Evolutionary conservation across 2,329 filamentous ascomycete genomes (phyloP).

Genomic region (Penicillium sp.): DNA sequence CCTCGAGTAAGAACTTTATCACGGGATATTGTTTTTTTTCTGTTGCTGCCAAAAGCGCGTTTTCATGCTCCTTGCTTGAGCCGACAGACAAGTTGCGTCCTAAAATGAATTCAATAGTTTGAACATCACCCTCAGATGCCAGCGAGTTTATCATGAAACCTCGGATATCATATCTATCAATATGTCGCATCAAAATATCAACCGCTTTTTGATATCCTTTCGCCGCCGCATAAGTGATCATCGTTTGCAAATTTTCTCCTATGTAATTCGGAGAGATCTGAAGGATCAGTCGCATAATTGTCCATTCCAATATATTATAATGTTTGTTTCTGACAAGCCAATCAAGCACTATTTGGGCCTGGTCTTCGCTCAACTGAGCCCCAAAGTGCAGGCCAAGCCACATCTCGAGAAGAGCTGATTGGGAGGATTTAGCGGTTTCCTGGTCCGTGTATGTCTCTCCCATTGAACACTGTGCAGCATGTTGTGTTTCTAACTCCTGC

Average conservation of each 20-base stretch:
- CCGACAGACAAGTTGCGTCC: not conserved
- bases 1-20: not conserved
- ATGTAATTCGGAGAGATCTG: not conserved
- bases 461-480: not conserved
- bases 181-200: not conserved
- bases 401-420: not conserved
- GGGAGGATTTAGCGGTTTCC: not conserved
- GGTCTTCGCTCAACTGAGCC: not conserved
- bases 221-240: not conserved
- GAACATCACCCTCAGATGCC: not conserved
- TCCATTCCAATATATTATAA: constrained; percentile 1
- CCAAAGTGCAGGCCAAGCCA: not conserved
- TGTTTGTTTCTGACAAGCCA: constrained; percentile 3
- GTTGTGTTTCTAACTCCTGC: not conserved
- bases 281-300: constrained; percentile 4
- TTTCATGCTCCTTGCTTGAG: not conserved
- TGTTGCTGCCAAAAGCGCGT: not conserved
- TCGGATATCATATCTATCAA: not conserved
- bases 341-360: not conserved
- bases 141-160: not conserved
- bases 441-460: not conserved
- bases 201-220: not conserved
- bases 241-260: not conserved
- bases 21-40: not conserved
- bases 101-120: not conserved